These are phyloP conservation scores for Hypoxylon sp. DNA, from an alignment of 2,329 filamentous ascomycete genomes.

Conservation along the genomic window DNA sequence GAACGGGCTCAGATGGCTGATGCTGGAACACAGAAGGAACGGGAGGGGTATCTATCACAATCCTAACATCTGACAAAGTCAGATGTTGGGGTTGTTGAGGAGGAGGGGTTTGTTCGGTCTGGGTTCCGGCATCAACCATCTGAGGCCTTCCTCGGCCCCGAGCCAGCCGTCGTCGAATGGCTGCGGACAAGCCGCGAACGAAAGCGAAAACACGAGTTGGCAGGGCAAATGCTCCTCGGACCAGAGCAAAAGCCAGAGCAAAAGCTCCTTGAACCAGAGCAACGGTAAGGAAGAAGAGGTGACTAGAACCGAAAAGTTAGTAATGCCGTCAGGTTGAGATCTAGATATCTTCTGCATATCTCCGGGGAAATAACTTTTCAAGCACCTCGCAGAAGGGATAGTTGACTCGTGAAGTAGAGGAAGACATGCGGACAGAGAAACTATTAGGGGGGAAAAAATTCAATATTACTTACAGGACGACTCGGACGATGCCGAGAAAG, in stretches of 20 bases:
- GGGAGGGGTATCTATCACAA: not conserved
- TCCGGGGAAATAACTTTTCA: not conserved
- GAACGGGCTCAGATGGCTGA: not conserved
- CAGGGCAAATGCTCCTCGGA: not conserved
- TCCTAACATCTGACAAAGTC: not conserved
- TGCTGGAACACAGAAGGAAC: not conserved
- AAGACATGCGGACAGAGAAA: not conserved
- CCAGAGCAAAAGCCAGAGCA: not conserved
- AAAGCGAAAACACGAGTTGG: not conserved
- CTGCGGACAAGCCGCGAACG: no score
- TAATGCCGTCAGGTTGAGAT: not conserved
- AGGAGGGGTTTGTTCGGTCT: no score
- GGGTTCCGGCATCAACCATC: constrained; percentile 12
- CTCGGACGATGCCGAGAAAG: not conserved
- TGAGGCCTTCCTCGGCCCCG: not conserved
- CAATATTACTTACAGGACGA: not conserved
- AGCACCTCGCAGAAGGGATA: not conserved
- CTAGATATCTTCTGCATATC: not conserved
- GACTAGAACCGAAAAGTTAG: not conserved
- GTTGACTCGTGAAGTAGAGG: not conserved
- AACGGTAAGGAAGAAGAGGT: not conserved
- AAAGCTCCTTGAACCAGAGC: no score
- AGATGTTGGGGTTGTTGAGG: not conserved
- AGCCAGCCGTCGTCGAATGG: not conserved
- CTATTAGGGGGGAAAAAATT: not conserved